phyloP scores from a whole-genome alignment of 108 stramenopile genomes.

The Asterionellopsis glacialis region DNA sequence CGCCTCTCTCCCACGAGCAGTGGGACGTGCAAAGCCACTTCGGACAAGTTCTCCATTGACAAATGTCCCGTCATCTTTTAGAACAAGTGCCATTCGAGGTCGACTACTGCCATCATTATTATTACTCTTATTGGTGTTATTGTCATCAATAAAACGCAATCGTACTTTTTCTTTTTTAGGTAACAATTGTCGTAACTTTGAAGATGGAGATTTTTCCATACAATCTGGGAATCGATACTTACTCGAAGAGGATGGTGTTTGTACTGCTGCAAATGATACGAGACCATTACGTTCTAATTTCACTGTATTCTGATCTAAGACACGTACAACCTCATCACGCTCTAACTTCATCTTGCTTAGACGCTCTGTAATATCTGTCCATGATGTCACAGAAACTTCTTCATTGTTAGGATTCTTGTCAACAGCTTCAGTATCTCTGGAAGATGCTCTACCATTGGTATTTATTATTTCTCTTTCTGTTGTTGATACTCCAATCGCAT shows the following conservation, averaged over 20 bases:
- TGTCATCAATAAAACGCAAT: neutral
- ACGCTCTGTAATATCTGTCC: neutral
- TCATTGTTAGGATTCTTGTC: too few species aligned
- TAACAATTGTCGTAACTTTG: slow-evolving; percentile 42
- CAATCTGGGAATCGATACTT: slow-evolving; percentile 42
- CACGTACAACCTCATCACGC: slow-evolving; percentile 40
- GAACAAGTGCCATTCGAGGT: too few species aligned
- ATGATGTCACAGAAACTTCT: too few species aligned
- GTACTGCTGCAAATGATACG: slow-evolving; percentile 35
- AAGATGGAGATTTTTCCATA: slow-evolving; percentile 27
- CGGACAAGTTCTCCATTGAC: slow-evolving; percentile 43
- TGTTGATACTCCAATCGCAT: too few species aligned
- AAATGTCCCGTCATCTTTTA: slow-evolving; percentile 15
- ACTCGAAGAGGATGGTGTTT: slow-evolving; percentile 18
- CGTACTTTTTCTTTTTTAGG: slow-evolving; percentile 12
- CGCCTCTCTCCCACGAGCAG: slow-evolving; percentile 7
- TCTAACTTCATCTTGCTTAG: neutral
- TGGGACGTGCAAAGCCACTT: slow-evolving; percentile 28
- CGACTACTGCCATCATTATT: too few species aligned
- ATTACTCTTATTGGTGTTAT: too few species aligned
- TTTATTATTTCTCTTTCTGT: too few species aligned
- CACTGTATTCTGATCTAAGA: slow-evolving; percentile 47
- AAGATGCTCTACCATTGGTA: too few species aligned
- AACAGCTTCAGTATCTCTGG: too few species aligned
- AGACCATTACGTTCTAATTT: slow-evolving; percentile 34